Conservation (phyloP, 2,329 filamentous ascomycete genomes). For the Talaromyces sp. region DNA sequence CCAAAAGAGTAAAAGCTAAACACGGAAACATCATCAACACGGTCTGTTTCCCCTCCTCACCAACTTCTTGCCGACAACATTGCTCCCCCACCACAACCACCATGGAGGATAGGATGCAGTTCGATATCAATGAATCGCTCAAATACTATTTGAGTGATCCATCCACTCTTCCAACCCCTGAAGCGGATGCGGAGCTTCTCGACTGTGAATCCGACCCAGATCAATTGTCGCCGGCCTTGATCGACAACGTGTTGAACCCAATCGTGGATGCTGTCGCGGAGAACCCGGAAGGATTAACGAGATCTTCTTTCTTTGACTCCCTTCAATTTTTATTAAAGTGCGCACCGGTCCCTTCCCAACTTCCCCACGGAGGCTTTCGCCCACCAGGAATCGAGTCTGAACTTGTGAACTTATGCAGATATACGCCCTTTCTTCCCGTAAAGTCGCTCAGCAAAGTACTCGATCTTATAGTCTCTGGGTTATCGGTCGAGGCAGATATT, state of each 20-base stretch:
- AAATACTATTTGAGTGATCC: slow-evolving; percentile 97
- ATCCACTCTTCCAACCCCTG: slow-evolving; percentile 75
- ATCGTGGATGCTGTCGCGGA: slow-evolving; percentile 92
- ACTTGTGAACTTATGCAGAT: slow-evolving; percentile 70
- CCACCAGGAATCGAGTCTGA: slow-evolving; percentile 61
- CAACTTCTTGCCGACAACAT: slow-evolving; percentile 10
- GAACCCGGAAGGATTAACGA: slow-evolving; percentile 83
- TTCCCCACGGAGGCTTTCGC: slow-evolving; percentile 32
- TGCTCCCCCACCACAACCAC: slow-evolving; percentile 45
- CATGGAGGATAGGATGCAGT: slow-evolving; percentile 70
- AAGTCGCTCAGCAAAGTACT: slow-evolving; percentile 89
- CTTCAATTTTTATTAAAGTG: slow-evolving; percentile 97
- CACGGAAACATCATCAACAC: slow-evolving; percentile 6
- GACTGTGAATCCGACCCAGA: slow-evolving; percentile 95
- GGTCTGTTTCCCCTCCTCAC: slow-evolving; percentile 3
- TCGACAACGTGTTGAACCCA: slow-evolving; percentile 85
- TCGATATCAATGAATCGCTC: slow-evolving; percentile 95
- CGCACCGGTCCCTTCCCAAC: slow-evolving; percentile 59
- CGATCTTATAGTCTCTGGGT: slow-evolving; percentile 82
- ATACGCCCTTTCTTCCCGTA: slow-evolving; percentile 74
- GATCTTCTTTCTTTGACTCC: slow-evolving; percentile 81
- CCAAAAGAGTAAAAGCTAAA: slow-evolving; percentile 35
- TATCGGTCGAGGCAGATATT: slow-evolving; percentile 82
- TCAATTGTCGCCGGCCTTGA: slow-evolving; percentile 72
- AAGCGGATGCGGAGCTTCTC: slow-evolving; percentile 78